Base-by-base conservation (phyloP, 2,329 filamentous ascomycete genomes). In the Ambrosiella xylebori region DNA sequence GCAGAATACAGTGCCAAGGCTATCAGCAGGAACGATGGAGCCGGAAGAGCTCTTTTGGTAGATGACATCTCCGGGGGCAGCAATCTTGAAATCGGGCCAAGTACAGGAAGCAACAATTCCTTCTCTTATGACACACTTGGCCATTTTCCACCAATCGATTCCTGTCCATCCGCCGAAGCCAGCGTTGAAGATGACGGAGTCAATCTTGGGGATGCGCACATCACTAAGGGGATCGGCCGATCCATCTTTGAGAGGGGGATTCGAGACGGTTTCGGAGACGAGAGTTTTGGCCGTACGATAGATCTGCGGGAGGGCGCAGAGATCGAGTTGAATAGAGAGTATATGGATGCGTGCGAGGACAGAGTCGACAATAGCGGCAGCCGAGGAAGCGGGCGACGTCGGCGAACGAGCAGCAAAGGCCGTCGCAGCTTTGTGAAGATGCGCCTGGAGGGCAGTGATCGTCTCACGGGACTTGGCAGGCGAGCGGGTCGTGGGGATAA, bases 141-240 rank as follows among this genome's bases (percentile, higher is more conserved):
- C 53, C 40, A 59, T 44, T 15, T 61, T 59, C 9, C 55, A 39
- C 64, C 68, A 71, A 68, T 88, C 72, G 59, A 95, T 68, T n/a
- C 86, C 87, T 0, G 75, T 79, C 86, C 88, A 95, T 1, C 88
- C 89, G 19, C 89, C 88, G 44, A 91, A 84, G 0, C 90, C 93
- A 13, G 91, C 91, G 69, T 96, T 96, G 67, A 87, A 84, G 41
- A 97, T 75, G 19, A 93, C 75, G 1, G 78, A 78, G 69, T 97
- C 88, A 37, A 98, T 74, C 62, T 84, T 81, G 1, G 86, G 83
- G 45, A 88, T 73, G 17, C 70, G 70, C 17, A 80, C 71, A 44
- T 73, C 68, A 17, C 65, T 66, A 41, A 75, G 65, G 40, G 68
- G 68, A 61, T 71, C 69, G 40, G 57, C 27, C 39, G 66, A 65